Evolutionary conservation across 768 basidiomycete species (phyloP), one percentile per base, ranked within the genome.

Genomic region (Daedalea quercina): DNA sequence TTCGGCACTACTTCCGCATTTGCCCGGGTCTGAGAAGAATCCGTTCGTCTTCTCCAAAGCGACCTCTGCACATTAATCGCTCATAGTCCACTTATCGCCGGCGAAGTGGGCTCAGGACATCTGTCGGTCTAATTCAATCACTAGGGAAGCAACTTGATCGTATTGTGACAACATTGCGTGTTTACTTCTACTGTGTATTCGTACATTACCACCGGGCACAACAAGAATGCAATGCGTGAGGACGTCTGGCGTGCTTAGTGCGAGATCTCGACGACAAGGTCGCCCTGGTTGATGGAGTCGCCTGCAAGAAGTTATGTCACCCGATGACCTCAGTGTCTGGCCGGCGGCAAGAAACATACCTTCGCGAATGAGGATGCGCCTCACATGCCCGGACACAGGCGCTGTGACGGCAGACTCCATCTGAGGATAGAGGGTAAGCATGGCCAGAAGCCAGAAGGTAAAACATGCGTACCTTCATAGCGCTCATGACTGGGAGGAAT

Each of bases 341-440:
- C 37, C 35, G 44, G 25, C 3, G 43, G 9, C 17, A 40, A 19
- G n/a, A 31, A 34, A 51, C 73, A 57, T 59, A 86, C 88, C 90
- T 80, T 94, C 89, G 57, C 84, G 82, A 49, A 97, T 92, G 48
- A 85, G 81, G 25, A 99, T 90, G 40, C 95, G 87, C 73, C 92
- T 94, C 72, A 98, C 79, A 69, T 94, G 92, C 42, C 96, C 96
- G 47, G 94, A 94, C 42, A 98, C 95, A 23, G 96, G 94, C 25
- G 94, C 89, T 26, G 93, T 95, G 44, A 98, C 93, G 57, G 90
- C 85, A 57, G 90, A 93, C 74, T 99, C 95, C 95, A 98, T 97
- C 93, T 94, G 63, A 58, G 56, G 41, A 52, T 19, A 34, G 17
- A 11, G 41, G 11, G 52, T 57, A 47, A 56, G 58, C 65, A 54